These are phyloP conservation scores for Huntiella omanensis DNA, from an alignment of 2,329 filamentous ascomycete genomes.

Conservation along the genomic window DNA sequence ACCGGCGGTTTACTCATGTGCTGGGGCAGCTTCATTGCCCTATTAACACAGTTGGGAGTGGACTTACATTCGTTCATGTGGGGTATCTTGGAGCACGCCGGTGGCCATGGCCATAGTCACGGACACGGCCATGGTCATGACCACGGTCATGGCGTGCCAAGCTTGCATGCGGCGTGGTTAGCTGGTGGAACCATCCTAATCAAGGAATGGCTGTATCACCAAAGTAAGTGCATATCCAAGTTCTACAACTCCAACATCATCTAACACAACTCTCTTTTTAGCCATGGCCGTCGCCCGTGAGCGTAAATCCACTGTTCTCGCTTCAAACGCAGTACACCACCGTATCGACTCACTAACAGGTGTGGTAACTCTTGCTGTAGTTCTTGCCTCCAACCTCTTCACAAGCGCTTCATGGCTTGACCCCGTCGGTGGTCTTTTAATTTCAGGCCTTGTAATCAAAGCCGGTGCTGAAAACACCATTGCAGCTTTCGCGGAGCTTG, in stretches of 20 bases:
- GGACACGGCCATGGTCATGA: constrained; percentile 30
- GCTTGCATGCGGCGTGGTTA: constrained; percentile 87
- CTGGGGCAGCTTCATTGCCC: constrained; percentile 41
- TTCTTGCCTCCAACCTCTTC: constrained; percentile 74
- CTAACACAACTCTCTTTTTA: constrained; percentile 19
- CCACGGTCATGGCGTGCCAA: constrained; percentile 37
- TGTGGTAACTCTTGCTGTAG: constrained; percentile 76
- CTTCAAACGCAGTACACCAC: constrained; percentile 91
- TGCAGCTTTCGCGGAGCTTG: constrained; percentile 66
- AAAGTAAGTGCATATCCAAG: constrained; percentile 47
- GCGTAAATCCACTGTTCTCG: constrained; percentile 86
- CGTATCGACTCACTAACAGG: constrained; percentile 90
- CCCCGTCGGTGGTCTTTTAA: constrained; percentile 78
- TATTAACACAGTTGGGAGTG: constrained; percentile 12
- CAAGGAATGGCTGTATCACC: constrained; percentile 94
- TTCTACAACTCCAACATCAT: neutral
- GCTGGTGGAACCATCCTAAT: constrained; percentile 74
- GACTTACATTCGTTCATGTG: constrained; percentile 33
- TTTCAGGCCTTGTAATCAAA: constrained; percentile 82
- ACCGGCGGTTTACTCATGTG: constrained; percentile 87
- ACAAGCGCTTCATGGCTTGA: constrained; percentile 81
- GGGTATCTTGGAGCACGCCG: constrained; percentile 43
- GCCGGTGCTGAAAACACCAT: constrained; percentile 77
- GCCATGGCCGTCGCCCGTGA: constrained; percentile 90
- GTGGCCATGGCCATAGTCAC: constrained; percentile 48